Base-by-base conservation (phyloP, 257 asterid genomes). In the Jaltomata sinuosa region DNA sequence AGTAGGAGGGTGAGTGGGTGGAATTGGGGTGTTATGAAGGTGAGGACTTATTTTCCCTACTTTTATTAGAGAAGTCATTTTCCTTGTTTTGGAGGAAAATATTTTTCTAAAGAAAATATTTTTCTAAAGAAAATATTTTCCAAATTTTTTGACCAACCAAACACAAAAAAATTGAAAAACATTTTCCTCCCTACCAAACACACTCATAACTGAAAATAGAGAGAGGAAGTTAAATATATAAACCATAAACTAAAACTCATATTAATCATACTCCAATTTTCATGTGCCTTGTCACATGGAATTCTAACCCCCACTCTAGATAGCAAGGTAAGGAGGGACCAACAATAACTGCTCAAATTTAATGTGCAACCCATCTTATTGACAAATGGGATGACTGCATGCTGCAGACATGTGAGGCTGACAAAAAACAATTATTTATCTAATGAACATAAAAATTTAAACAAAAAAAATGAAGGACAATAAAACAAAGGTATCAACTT, bases 291-390 rank as follows among this genome's bases (percentile, higher is more conserved):
- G 62, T 55, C 87, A 89, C 90, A 83, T 89, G 90, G 83, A 59
- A 57, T 65, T 87, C 84, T 68, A 82, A 62, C 83, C 85, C 62
- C 38, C 79, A 62, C 71, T 47, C 81, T 27, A 68, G 50, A 79
- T 82, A 85, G 84, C 85, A 81, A 85, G 85, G 59, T 22, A 9
- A 19, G 36, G 55, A 67, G 88, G 83, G 87, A 83, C 69, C 87
- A 77, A 61, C 79, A 76, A 84, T 50, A 68, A 68, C 87, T 87
- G 84, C 85, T 83, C 81, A 85, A 47, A 61, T 83, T 89, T 83
- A 84, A 78, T 84, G 77, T 59, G 82, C 78, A 79, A 76, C 85
- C 21, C 59, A 61, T 81, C 84, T 81, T 22, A 81, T 61, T 61
- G 74, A 81, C 84, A 29, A 61, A 27, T 4, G 74, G 61, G 61